These are phyloP conservation scores for Claviceps maximensis DNA, from an alignment of 2,329 filamentous ascomycete species.

Conservation along the genomic window DNA sequence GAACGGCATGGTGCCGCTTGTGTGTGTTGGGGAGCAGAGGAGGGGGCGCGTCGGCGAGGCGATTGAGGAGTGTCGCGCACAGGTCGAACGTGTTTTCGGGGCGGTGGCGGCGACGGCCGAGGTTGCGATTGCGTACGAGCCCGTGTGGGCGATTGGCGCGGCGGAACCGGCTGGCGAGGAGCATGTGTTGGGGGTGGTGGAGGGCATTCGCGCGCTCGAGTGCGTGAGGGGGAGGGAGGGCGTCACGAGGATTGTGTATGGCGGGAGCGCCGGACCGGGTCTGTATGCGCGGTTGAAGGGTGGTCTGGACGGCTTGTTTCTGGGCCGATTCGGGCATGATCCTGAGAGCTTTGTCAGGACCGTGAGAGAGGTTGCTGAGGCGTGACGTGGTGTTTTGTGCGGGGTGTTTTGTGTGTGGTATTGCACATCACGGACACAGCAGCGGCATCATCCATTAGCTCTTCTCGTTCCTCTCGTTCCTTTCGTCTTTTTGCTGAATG, in stretches of 20 bases:
- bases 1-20: constrained; percentile 61
- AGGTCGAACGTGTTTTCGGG: constrained; percentile 51
- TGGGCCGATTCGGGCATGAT: constrained; percentile 73
- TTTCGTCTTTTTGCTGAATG: too few species aligned
- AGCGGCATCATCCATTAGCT: too few species aligned
- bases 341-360: constrained; percentile 58
- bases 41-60: constrained; percentile 38
- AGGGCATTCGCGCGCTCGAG: constrained; percentile 43
- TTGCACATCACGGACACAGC: too few species aligned
- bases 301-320: constrained; percentile 66
- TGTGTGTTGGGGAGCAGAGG: constrained; percentile 66
- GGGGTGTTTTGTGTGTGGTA: too few species aligned
- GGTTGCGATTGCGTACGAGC: constrained; percentile 72
- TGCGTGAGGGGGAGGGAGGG: constrained; percentile 39
- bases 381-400: too few species aligned
- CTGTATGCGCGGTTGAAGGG: constrained; percentile 54
- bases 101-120: constrained; percentile 49
- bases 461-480: too few species aligned
- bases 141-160: constrained; percentile 79
- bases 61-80: constrained; percentile 50
- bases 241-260: constrained; percentile 60
- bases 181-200: constrained; percentile 59
- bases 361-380: constrained; percentile 53
- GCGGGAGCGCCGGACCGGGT: constrained; percentile 70
- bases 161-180: constrained; percentile 55